phyloP scores from a whole-genome alignment of 2,329 filamentous ascomycete genomes.

The Ceratocystis ficicola region DNA sequence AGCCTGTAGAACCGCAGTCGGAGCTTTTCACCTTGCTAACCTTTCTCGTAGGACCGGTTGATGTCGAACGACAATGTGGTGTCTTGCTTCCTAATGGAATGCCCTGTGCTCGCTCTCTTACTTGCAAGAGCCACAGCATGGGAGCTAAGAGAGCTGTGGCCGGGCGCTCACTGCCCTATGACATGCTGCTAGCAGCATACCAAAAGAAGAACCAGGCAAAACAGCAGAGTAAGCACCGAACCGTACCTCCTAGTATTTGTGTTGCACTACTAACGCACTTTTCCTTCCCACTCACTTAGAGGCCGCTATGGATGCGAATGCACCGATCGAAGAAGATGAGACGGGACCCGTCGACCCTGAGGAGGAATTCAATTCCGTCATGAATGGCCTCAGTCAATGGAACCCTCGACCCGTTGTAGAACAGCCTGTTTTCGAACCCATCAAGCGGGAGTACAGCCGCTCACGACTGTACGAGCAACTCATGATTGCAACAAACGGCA shows the following conservation, averaged over 20 bases:
- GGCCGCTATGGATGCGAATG: conserved; percentile 87
- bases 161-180: conserved; percentile 76
- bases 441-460: conserved; percentile 51
- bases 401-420: conserved; percentile 66
- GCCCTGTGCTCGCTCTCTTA: conserved; percentile 75
- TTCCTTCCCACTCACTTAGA: conserved; percentile 40
- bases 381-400: conserved; percentile 65
- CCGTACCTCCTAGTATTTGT: conserved; percentile 18
- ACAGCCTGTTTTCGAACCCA: conserved; percentile 49
- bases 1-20: background rate
- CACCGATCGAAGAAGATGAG: conserved; percentile 74
- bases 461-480: conserved; percentile 53
- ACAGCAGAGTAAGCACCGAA: conserved; percentile 64
- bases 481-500: conserved; percentile 53
- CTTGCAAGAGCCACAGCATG: conserved; percentile 94
- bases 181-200: conserved; percentile 77
- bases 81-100: conserved; percentile 74
- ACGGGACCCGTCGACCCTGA: conserved; percentile 81
- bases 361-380: conserved; percentile 82
- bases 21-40: conserved; percentile 23
- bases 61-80: conserved; percentile 89
- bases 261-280: conserved; percentile 14
- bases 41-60: conserved; percentile 54
- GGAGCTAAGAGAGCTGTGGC: conserved; percentile 81
- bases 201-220: conserved; percentile 99